phyloP scores from a whole-genome alignment of 768 basidiomycete species.

The Naganishia vaughanmartiniae region DNA sequence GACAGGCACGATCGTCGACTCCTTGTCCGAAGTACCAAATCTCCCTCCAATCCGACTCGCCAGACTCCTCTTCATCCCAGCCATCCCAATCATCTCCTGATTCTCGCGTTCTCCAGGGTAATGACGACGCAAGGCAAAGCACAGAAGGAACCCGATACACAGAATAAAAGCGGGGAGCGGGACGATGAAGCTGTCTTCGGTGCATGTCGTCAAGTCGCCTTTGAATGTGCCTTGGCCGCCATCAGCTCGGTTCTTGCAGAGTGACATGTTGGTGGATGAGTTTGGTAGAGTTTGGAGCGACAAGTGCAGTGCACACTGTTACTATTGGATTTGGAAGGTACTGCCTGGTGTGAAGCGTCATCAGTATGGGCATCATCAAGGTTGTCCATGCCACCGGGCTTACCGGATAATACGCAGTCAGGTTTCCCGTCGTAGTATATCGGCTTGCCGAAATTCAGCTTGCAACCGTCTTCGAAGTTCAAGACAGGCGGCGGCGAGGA shows the following conservation, averaged over 20 bases:
- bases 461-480: background rate
- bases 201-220: slow-evolving; percentile 27
- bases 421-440: background rate
- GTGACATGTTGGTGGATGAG: background rate
- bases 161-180: slow-evolving; percentile 23
- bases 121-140: slow-evolving; percentile 23
- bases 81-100: slow-evolving; percentile 4
- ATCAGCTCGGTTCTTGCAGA: slow-evolving; percentile 12
- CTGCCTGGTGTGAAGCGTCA: too few species aligned
- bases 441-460: background rate
- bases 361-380: background rate
- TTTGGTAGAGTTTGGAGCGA: background rate
- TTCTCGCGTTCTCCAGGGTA: slow-evolving; percentile 22
- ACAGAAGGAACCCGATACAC: slow-evolving; percentile 24
- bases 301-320: too few species aligned
- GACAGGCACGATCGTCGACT: slow-evolving; percentile 1
- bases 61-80: background rate
- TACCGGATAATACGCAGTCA: background rate
- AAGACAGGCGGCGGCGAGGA: background rate
- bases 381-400: background rate
- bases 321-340: too few species aligned
- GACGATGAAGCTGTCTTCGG: slow-evolving; percentile 28
- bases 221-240: slow-evolving; percentile 24
- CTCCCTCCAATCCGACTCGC: background rate
- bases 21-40: background rate